Conservation (phyloP, 305 asterid species). For the Nicotiana rustica region DNA sequence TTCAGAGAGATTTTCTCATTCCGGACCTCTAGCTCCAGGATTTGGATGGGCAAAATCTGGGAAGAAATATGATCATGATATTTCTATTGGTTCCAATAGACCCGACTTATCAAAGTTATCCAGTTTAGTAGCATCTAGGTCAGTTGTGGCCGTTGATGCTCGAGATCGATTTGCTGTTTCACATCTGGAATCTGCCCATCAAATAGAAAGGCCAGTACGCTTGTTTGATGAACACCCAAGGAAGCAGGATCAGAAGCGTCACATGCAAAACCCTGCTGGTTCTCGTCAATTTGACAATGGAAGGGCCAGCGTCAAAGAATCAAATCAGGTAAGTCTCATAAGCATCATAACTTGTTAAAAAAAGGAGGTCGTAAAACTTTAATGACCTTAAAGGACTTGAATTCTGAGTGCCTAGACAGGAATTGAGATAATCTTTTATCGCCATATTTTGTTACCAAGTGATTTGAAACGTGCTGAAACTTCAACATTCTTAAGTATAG, state of each 20-base stretch:
- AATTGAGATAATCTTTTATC: neutral
- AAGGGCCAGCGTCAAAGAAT: slow-evolving; percentile 51
- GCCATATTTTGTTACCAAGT: neutral
- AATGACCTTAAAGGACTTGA: neutral
- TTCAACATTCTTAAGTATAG: neutral
- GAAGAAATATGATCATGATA: slow-evolving; percentile 49
- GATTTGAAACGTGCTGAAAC: neutral
- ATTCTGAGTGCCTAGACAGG: neutral
- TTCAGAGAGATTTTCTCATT: slow-evolving; percentile 54
- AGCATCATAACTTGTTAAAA: slow-evolving; percentile 7
- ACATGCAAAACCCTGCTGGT: slow-evolving; percentile 47
- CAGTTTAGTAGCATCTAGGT: slow-evolving; percentile 59
- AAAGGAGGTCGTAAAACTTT: neutral
- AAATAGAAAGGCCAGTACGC: slow-evolving; percentile 50
- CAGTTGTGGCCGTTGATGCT: slow-evolving; percentile 54
- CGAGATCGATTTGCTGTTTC: slow-evolving; percentile 45
- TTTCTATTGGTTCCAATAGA: slow-evolving; percentile 45
- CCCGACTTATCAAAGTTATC: slow-evolving; percentile 52
- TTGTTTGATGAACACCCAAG: slow-evolving; percentile 55
- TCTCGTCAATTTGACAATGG: slow-evolving; percentile 52
- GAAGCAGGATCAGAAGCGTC: slow-evolving; percentile 53
- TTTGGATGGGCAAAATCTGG: slow-evolving; percentile 54
- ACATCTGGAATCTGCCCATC: slow-evolving; percentile 46
- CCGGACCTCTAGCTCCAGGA: slow-evolving; percentile 78
- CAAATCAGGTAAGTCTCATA: slow-evolving; percentile 53